A percentile compares a stretch with the other conserved stretches of the same genome.
These are phyloP conservation scores for Melastoma malabathricum DNA, from an alignment of 345 rosid species.

Conservation along the genomic window DNA sequence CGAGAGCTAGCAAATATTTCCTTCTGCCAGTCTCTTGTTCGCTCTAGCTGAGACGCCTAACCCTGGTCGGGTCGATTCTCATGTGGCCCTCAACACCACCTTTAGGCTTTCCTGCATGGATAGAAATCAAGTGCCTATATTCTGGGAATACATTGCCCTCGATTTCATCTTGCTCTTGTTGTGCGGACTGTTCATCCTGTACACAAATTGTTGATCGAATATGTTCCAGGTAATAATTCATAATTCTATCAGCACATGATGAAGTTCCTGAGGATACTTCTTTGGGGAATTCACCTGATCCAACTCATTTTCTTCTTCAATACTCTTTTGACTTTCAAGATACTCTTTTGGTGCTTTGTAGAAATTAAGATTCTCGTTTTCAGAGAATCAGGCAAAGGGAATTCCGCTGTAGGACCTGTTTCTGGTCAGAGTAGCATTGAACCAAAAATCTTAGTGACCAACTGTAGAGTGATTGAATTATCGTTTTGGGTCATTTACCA, in stretches of 20 bases:
- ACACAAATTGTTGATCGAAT: not conserved
- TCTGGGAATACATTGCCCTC: conserved; percentile 16
- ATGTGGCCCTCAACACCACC: conserved; percentile 30
- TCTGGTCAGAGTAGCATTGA: conserved; percentile 26
- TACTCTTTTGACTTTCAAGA: conserved; percentile 19
- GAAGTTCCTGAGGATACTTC: not conserved
- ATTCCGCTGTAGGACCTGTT: conserved; percentile 20
- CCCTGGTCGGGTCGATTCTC: conserved; percentile 27
- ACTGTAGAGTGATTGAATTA: conserved; percentile 20
- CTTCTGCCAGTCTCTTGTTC: conserved; percentile 29
- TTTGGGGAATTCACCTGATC: not conserved
- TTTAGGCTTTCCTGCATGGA: conserved; percentile 60
- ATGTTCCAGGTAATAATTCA: not conserved
- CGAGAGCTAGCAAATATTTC: not conserved
- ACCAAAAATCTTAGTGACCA: conserved; percentile 40
- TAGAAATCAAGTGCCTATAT: conserved; percentile 51
- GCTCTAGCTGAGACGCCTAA: conserved; percentile 54
- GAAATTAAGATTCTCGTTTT: conserved; percentile 56
- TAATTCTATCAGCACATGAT: not conserved
- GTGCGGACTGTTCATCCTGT: conserved; percentile 18
- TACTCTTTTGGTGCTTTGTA: conserved; percentile 73
- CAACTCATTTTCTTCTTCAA: conserved; percentile 5
- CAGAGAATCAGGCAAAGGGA: conserved; percentile 60
- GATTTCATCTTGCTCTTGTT: conserved; percentile 13
- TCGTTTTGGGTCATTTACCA: not conserved